Evolutionary conservation across 1,139 yeast genomes (phyloP).

Genomic region (Spathaspora jeffriesii): DNA sequence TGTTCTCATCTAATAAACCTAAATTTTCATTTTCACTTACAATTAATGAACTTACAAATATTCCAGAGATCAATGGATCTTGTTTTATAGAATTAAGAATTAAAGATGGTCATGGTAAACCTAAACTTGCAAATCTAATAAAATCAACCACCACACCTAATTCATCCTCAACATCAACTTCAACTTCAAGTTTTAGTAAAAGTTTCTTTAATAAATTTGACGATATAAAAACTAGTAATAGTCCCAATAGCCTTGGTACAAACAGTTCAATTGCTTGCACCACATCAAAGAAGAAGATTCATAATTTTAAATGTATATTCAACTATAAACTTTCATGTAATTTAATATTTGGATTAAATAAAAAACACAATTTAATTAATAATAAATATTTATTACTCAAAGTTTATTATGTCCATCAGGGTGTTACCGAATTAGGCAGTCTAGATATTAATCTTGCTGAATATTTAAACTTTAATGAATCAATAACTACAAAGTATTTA

Average conservation of each 20-base stretch:
- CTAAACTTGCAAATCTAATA: slow-evolving; percentile 3
- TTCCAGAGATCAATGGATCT: slow-evolving; percentile 77
- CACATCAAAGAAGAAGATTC: slow-evolving; percentile 34
- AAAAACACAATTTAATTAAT: slow-evolving; percentile 36
- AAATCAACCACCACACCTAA: slow-evolving; percentile 4
- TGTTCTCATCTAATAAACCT: slow-evolving; percentile 24
- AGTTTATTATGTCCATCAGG: slow-evolving; percentile 40
- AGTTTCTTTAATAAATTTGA: slow-evolving; percentile 13
- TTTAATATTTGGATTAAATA: slow-evolving; percentile 36
- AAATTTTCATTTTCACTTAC: slow-evolving; percentile 59
- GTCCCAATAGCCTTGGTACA: too few species aligned
- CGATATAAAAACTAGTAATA: too few species aligned
- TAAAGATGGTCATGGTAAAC: slow-evolving; percentile 25
- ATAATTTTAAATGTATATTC: slow-evolving; percentile 44
- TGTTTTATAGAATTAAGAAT: slow-evolving; percentile 58
- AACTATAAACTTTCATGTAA: slow-evolving; percentile 41
- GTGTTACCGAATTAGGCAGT: slow-evolving; percentile 55
- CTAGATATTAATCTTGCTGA: slow-evolving; percentile 73
- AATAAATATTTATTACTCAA: slow-evolving; percentile 36
- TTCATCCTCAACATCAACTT: slow-evolving; percentile 7
- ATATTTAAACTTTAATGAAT: slow-evolving; percentile 58
- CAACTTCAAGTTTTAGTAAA: slow-evolving; percentile 4
- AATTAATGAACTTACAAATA: slow-evolving; percentile 72
- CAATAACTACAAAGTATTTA: slow-evolving; percentile 60
- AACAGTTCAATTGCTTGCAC: neutral